These are phyloP conservation scores for Vanderwaltozyma tropicalis DNA, from an alignment of 805 yeast genomes.

Conservation along the genomic window DNA sequence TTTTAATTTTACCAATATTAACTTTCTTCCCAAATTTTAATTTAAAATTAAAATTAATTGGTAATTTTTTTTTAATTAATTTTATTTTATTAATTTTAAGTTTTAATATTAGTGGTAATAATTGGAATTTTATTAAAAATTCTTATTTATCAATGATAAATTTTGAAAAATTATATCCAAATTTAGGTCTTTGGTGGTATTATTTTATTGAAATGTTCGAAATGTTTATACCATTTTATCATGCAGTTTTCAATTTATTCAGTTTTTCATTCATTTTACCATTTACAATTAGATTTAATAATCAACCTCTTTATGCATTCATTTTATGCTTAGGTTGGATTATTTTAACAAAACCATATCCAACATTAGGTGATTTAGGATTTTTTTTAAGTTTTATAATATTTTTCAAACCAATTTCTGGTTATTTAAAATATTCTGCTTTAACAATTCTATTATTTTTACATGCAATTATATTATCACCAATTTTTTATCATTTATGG, in stretches of 20 bases:
- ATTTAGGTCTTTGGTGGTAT: constrained; percentile 98
- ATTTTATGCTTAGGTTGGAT: constrained; percentile 41
- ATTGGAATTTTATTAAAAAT: constrained; percentile 38
- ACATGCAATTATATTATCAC: constrained; percentile 58
- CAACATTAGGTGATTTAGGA: constrained; percentile 71
- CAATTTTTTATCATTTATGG: constrained; percentile 91
- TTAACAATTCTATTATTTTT: constrained; percentile 44
- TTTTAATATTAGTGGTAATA: constrained; percentile 30
- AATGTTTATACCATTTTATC: constrained; percentile 72
- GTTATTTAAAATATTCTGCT: constrained; percentile 37
- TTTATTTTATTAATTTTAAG: constrained; percentile 30
- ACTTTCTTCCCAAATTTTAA: neutral
- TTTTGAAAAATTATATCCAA: constrained; percentile 71
- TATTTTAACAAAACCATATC: constrained; percentile 70
- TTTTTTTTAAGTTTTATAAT: constrained; percentile 39
- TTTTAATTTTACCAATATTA: constrained; percentile 42
- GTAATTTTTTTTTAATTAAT: neutral
- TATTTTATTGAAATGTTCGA: constrained; percentile 92
- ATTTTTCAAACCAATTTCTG: constrained; percentile 37
- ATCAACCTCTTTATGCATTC: constrained; percentile 50
- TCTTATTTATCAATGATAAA: constrained; percentile 49
- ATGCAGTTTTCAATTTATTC: constrained; percentile 74
- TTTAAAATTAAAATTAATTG: neutral
- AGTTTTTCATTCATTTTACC: constrained; percentile 60
- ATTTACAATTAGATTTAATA: constrained; percentile 52